A percentile compares a stretch with the other conserved stretches of the same genome.
Evolutionary conservation across 805 yeast genomes (phyloP).

Genomic region (Debaryomyces tyrocola): DNA sequence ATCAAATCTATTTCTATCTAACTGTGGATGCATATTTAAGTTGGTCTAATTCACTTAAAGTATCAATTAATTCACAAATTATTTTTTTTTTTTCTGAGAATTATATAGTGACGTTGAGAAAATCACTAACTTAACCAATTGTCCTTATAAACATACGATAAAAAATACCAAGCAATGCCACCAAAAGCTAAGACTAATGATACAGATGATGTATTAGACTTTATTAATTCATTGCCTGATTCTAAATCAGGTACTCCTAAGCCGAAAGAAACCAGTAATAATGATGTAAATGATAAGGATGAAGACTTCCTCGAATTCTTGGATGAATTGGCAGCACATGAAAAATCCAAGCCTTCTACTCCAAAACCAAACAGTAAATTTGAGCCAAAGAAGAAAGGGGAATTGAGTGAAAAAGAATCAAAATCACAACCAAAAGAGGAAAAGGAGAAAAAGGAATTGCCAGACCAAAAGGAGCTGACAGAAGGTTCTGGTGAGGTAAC

Average conservation of each 20-base stretch:
- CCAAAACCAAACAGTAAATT: slow-evolving; percentile 24
- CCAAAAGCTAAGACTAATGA: slow-evolving; percentile 39
- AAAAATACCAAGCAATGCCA: slow-evolving; percentile 6
- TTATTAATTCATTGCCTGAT: slow-evolving; percentile 77
- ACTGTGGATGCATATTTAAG: slow-evolving; percentile 43
- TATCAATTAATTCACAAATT: background rate
- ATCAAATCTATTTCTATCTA: slow-evolving; percentile 42
- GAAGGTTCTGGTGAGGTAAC: slow-evolving; percentile 1
- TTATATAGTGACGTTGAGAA: background rate
- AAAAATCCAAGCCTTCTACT: slow-evolving; percentile 29
- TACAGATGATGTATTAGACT: slow-evolving; percentile 76
- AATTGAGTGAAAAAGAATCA: slow-evolving; percentile 1
- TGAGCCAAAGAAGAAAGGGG: slow-evolving; percentile 30
- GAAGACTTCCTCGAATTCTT: slow-evolving; percentile 56
- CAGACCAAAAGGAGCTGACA: slow-evolving; percentile 1
- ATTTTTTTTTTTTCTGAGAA: too few species aligned
- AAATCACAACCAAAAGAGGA: background rate
- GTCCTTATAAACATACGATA: background rate
- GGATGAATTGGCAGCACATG: slow-evolving; percentile 71
- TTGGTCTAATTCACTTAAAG: background rate
- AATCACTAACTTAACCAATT: background rate
- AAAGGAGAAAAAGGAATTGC: slow-evolving; percentile 6
- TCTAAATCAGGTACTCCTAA: slow-evolving; percentile 34
- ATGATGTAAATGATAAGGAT: slow-evolving; percentile 37
- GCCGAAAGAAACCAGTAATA: slow-evolving; percentile 23